Evolutionary conservation across 225 moss, liverwort and hornwort species (phyloP), one percentile per base, ranked within the genome.

Genomic region (Bryum argenteum): DNA sequence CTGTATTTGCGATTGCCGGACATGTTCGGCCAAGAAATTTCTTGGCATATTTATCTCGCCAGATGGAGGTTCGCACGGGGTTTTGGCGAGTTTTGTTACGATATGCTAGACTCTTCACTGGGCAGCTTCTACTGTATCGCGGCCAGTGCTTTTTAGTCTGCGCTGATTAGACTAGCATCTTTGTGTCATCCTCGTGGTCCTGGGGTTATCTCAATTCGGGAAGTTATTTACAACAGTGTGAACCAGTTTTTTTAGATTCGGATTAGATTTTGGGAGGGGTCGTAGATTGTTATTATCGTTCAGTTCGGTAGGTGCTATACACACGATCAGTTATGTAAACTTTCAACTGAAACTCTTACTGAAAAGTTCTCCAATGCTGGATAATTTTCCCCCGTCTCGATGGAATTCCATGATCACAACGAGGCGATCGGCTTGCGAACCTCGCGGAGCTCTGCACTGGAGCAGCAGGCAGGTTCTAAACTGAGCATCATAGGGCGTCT

Each of bases 41-140:
- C 81, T 87, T 87, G 87, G 81, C 84, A 84, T 79, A 77, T 84
- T 79, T 82, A 82, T 87, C 75, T 84, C 67, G 74, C 69, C 65
- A 81, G 79, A 81, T 61, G 87, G 77, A 87, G 87, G 57, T 77
- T 73, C 53, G 71, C 67, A 65, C 70, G 68, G 79, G 66, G 33
- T 33, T 66, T 69, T 77, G 79, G 81, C 83, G 79, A 83, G 71
- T 79, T 68, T 72, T 74, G 79, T 68, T 77, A 61, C 68, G 84
- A 78, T 79, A 72, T 66, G 71, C 71, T 69, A 77, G 80, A 64
- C 68, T 74, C 61, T 77, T 72, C 23, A 71, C 70, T 75, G 83
- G 75, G 81, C 74, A 81, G 66, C 71, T 73, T 56, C 17, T 47
- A 79, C 63, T 73, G 69, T 79, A 57, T 75, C 83, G 78, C 76